A percentile compares a stretch with the other conserved stretches of the same genome.
Evolutionary conservation across 1,139 yeast species (phyloP).

Genomic region (Suzukiozyma palmioleophila): DNA sequence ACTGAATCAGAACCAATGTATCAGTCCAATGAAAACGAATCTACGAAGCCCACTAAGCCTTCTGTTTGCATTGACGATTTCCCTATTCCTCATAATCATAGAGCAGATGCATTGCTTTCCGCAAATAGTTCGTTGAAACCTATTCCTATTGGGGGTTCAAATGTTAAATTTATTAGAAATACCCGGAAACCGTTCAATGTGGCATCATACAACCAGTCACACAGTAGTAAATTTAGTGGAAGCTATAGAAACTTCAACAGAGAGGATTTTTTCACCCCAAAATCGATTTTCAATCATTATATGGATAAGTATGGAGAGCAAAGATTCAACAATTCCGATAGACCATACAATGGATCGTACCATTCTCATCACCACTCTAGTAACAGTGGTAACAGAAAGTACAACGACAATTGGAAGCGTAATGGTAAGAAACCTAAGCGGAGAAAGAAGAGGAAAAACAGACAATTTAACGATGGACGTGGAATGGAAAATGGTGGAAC

Average conservation of each 20-base stretch:
- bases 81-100: constrained; percentile 36
- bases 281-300: constrained; percentile 65
- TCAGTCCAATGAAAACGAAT: constrained; percentile 5
- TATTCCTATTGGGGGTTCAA: constrained; percentile 34
- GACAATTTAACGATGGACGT: constrained; percentile 10
- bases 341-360: constrained; percentile 6
- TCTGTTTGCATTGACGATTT: constrained; percentile 4
- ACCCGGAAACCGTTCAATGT: constrained; percentile 62
- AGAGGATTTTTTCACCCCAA: constrained; percentile 75
- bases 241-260: constrained; percentile 43
- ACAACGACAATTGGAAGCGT: constrained; percentile 29
- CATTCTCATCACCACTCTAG: constrained; percentile 9
- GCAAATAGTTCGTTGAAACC: constrained; percentile 39
- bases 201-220: constrained; percentile 47
- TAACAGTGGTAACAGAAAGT: constrained; percentile 12
- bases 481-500: constrained; percentile 5
- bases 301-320: constrained; percentile 63
- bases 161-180: constrained; percentile 40
- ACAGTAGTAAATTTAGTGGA: constrained; percentile 12
- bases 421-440: constrained; percentile 23
- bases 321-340: constrained; percentile 14
- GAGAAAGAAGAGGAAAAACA: constrained; percentile 14
- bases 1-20: constrained; percentile 1
- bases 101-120: constrained; percentile 45
- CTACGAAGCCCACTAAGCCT: constrained; percentile 3